These are phyloP conservation scores for Oryza coarctata DNA, from an alignment of 176 grass and related monocot species.

Conservation along the genomic window DNA sequence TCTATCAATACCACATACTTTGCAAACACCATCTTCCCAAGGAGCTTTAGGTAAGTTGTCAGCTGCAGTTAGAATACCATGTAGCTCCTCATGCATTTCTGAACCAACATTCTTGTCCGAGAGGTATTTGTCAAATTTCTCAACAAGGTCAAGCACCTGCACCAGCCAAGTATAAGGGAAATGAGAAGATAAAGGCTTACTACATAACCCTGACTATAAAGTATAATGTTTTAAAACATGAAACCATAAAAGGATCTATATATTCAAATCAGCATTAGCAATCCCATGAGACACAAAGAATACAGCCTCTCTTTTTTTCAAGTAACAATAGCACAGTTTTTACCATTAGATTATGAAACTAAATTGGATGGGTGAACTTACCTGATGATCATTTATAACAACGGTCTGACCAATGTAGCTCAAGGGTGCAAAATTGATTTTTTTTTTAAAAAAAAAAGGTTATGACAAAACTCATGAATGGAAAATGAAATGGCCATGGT, in stretches of 20 bases:
- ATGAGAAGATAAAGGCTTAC: slow-evolving; percentile 24
- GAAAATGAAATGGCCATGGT: neutral
- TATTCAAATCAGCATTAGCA: slow-evolving; percentile 19
- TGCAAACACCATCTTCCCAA: slow-evolving; percentile 97
- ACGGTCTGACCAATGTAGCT: neutral
- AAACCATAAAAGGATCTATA: slow-evolving; percentile 19
- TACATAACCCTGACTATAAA: neutral
- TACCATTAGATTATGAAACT: slow-evolving; percentile 13
- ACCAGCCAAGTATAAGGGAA: slow-evolving; percentile 34
- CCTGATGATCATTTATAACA: neutral
- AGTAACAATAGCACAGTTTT: neutral
- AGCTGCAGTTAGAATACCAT: slow-evolving; percentile 57
- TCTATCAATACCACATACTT: slow-evolving; percentile 93
- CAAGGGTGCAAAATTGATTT: neutral
- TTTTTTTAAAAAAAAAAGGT: neutral
- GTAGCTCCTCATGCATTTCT: slow-evolving; percentile 52
- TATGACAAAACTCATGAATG: neutral
- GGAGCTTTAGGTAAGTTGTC: slow-evolving; percentile 81
- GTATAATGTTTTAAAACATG: slow-evolving; percentile 12
- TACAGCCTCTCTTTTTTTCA: neutral
- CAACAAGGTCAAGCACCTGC: slow-evolving; percentile 72
- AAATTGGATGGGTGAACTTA: neutral
- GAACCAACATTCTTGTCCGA: slow-evolving; percentile 38
- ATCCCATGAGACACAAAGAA: neutral
- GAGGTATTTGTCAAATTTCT: slow-evolving; percentile 59